Conservation (phyloP, 2,329 filamentous ascomycete genomes). For the Parasarocladium wereldwijsianum region DNA sequence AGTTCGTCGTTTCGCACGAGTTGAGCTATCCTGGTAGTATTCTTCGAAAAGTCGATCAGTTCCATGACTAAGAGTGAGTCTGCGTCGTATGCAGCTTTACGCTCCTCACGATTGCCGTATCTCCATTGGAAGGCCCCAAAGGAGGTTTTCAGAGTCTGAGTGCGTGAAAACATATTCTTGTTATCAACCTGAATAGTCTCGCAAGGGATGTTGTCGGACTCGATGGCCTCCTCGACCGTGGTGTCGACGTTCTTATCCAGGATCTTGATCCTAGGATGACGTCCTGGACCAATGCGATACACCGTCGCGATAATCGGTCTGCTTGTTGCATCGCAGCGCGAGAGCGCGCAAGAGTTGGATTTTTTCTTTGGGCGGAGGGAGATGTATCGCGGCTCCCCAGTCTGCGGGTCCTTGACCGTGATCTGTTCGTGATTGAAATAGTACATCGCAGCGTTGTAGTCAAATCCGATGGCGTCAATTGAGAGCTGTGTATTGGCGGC, state of each 20-base stretch:
- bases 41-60: conserved; percentile 6
- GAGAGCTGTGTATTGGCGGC: conserved; percentile 4
- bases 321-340: conserved; percentile 6
- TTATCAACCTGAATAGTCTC: conserved; percentile 8
- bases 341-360: conserved; percentile 12
- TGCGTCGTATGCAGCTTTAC: conserved; percentile 6
- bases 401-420: conserved; percentile 3
- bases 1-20: conserved; percentile 9
- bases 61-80: conserved; percentile 10
- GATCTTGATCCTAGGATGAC: conserved; percentile 9
- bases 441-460: conserved; percentile 2
- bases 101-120: conserved; percentile 8
- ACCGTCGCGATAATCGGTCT: conserved; percentile 10
- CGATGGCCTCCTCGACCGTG: conserved; percentile 9
- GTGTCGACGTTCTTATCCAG: conserved; percentile 3
- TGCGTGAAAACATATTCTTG: conserved; percentile 8
- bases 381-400: conserved; percentile 7
- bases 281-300: conserved; percentile 10
- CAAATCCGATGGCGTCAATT: conserved; percentile 5
- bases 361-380: conserved; percentile 9
- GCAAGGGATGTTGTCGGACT: conserved; percentile 5
- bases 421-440: conserved; percentile 40
- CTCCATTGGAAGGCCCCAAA: conserved; percentile 10
- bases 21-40: conserved; percentile 7
- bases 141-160: conserved; percentile 9